phyloP scores from a whole-genome alignment of 2,329 filamentous ascomycete genomes.

The Phaeosphaeriaceae sp. region DNA sequence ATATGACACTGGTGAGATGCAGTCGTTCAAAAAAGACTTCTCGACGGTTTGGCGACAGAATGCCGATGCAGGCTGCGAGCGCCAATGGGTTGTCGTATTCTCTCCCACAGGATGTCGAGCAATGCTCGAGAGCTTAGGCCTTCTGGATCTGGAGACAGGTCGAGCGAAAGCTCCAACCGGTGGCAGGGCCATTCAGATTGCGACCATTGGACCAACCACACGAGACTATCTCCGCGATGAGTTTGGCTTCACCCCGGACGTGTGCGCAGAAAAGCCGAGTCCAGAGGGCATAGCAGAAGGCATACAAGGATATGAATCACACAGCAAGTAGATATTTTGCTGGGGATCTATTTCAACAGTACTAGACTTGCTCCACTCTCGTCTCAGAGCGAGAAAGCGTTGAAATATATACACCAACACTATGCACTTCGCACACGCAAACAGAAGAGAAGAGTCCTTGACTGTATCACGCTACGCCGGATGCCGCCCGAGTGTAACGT shows the following conservation, averaged over 20 bases:
- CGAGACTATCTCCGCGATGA: slow-evolving; percentile 71
- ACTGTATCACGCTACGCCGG: background rate
- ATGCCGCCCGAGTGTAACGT: background rate
- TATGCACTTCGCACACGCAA: background rate
- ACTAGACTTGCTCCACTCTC: background rate
- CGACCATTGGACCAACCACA: slow-evolving; percentile 94
- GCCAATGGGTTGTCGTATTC: slow-evolving; percentile 78
- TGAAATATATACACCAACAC: background rate
- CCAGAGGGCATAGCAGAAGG: slow-evolving; percentile 78
- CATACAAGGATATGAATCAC: slow-evolving; percentile 57
- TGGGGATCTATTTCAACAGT: too few species aligned
- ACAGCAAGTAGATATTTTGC: background rate
- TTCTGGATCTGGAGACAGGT: slow-evolving; percentile 52
- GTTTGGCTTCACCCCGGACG: slow-evolving; percentile 74
- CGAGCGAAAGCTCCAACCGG: slow-evolving; percentile 31
- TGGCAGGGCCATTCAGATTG: slow-evolving; percentile 66
- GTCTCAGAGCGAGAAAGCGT: background rate
- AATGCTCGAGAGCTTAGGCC: slow-evolving; percentile 62
- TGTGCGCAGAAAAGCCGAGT: slow-evolving; percentile 82
- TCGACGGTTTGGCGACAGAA: slow-evolving; percentile 58
- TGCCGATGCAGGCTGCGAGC: slow-evolving; percentile 31
- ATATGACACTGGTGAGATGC: slow-evolving; percentile 86
- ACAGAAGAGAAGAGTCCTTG: background rate
- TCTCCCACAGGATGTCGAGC: slow-evolving; percentile 68
- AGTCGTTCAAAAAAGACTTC: slow-evolving; percentile 76